Percentiles rank a stretch among this genome's conserved stretches.
These are phyloP conservation scores for Rhytidiadelphus loreus DNA, from an alignment of 225 moss, liverwort and hornwort species.

Conservation along the genomic window DNA sequence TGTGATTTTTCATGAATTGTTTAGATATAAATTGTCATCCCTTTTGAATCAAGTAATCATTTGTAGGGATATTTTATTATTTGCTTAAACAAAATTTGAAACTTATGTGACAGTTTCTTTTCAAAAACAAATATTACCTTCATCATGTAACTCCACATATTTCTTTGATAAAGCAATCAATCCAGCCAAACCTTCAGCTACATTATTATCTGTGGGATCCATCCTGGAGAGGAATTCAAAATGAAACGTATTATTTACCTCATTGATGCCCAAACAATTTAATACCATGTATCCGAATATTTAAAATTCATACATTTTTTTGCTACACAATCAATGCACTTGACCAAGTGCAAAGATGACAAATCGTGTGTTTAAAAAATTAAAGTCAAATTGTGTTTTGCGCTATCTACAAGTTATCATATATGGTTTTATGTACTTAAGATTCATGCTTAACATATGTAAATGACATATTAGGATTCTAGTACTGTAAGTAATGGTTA, in stretches of 20 bases:
- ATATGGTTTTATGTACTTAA: background rate
- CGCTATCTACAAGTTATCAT: background rate
- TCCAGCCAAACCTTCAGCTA: background rate
- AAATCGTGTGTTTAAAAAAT: no score
- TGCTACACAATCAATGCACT: no score
- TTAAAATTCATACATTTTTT: no score
- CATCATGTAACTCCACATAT: background rate
- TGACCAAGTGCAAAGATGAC: no score
- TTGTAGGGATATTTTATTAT: background rate
- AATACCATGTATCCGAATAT: no score
- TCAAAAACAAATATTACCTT: background rate
- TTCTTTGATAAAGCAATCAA: background rate
- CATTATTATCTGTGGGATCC: background rate
- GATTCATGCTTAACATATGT: background rate
- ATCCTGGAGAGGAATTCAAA: background rate
- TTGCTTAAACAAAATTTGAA: background rate
- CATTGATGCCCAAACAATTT: background rate
- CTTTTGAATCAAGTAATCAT: background rate
- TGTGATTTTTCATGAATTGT: no score
- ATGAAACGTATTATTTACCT: background rate
- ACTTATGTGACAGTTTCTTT: no score
- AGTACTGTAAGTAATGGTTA: background rate
- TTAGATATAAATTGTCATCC: background rate
- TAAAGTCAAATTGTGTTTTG: no score
- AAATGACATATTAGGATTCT: background rate